Percentiles rank a stretch among this genome's conserved stretches.
Evolutionary conservation across 202 grass and related monocot genomes (phyloP).

Genomic region (Setaria viridis): DNA sequence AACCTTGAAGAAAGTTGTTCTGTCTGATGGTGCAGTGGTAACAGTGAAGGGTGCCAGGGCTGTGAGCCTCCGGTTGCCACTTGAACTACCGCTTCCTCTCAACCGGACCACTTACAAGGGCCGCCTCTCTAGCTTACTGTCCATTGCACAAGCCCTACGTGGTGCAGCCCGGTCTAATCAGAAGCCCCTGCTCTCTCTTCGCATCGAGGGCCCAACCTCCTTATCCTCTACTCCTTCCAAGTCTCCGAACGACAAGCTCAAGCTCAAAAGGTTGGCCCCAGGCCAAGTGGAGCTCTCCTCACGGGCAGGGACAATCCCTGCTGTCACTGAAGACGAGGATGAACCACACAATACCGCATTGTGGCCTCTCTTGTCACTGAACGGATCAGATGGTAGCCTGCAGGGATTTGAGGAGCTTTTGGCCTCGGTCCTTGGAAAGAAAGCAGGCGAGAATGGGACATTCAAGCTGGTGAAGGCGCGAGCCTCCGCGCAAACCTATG

Average conservation of each 20-base stretch:
- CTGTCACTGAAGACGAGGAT: slow-evolving; percentile 44
- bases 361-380: slow-evolving; percentile 85
- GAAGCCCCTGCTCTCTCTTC: slow-evolving; percentile 85
- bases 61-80: slow-evolving; percentile 77
- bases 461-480: slow-evolving; percentile 75
- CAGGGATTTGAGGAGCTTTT: slow-evolving; percentile 80
- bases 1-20: slow-evolving; percentile 86
- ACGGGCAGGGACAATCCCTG: slow-evolving; percentile 46
- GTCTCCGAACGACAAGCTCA: slow-evolving; percentile 72
- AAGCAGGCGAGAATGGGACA: slow-evolving; percentile 63
- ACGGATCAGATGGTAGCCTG: slow-evolving; percentile 74
- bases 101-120: slow-evolving; percentile 68
- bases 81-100: slow-evolving; percentile 79
- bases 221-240: slow-evolving; percentile 72
- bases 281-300: slow-evolving; percentile 88
- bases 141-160: slow-evolving; percentile 72
- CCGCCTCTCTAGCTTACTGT: slow-evolving; percentile 62
- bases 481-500: slow-evolving; percentile 77
- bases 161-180: slow-evolving; percentile 57
- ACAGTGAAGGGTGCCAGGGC: slow-evolving; percentile 85
- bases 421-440: slow-evolving; percentile 68
- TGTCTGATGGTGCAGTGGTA: slow-evolving; percentile 88
- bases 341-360: slow-evolving; percentile 44
- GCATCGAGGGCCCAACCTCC: slow-evolving; percentile 72
- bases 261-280: slow-evolving; percentile 76